Evolutionary conservation across 176 grass and related monocot genomes (phyloP).

Genomic region (Poa annua): DNA sequence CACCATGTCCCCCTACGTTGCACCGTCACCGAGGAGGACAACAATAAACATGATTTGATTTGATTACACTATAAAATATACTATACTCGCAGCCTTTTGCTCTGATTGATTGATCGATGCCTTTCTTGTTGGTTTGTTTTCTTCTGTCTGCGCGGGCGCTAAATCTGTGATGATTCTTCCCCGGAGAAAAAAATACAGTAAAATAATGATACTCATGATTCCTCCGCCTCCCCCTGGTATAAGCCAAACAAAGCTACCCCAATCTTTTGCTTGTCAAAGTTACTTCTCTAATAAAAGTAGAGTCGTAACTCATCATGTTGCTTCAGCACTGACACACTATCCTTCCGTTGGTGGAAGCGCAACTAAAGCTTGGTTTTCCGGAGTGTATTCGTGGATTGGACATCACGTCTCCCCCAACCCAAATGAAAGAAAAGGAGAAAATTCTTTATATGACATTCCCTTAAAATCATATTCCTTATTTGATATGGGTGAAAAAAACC

Average conservation of each 20-base stretch:
- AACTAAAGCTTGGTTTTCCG: not conserved
- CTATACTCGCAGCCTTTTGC: too few species aligned
- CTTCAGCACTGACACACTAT: conserved; percentile 16
- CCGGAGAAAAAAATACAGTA: not conserved
- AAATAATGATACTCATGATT: not conserved
- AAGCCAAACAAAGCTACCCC: not conserved
- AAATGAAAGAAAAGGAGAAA: too few species aligned
- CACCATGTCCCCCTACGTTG: not conserved
- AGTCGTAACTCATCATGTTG: not conserved
- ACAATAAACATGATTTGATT: not conserved
- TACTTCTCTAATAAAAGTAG: not conserved
- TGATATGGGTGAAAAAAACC: too few species aligned
- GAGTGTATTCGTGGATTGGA: conserved; percentile 27
- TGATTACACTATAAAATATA: not conserved
- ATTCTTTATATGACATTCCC: too few species aligned
- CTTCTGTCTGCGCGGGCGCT: not conserved
- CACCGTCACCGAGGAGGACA: not conserved
- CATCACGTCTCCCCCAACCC: conserved; percentile 19
- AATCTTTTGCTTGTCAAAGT: conserved; percentile 7
- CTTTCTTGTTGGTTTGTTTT: not conserved
- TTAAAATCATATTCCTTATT: too few species aligned
- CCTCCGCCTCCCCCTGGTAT: not conserved
- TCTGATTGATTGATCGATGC: not conserved
- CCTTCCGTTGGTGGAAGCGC: conserved; percentile 7
- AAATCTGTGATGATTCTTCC: not conserved